These are phyloP conservation scores for Omphalea diandra DNA, from an alignment of 441 rosid species.

Conservation along the genomic window DNA sequence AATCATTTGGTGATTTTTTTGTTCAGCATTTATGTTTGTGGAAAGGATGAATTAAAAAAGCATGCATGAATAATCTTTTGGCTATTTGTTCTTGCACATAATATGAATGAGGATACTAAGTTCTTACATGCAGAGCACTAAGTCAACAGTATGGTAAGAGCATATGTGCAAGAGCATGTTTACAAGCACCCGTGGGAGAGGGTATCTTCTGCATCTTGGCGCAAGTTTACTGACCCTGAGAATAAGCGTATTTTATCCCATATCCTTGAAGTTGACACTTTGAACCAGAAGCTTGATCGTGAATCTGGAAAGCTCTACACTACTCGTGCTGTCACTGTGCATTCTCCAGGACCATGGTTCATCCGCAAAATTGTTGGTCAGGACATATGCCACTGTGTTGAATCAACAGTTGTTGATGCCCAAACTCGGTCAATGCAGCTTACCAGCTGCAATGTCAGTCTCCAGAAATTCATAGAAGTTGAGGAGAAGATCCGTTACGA, in stretches of 20 bases:
- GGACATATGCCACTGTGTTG: constrained; percentile 90
- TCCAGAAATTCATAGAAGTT: constrained; percentile 86
- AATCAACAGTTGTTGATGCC: constrained; percentile 82
- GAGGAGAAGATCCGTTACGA: constrained; percentile 81
- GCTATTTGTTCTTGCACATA: neutral
- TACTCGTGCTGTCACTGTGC: constrained; percentile 79
- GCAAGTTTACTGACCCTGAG: constrained; percentile 90
- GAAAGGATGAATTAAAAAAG: neutral
- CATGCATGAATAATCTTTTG: too few relatives aligned
- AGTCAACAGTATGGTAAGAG: constrained; percentile 64
- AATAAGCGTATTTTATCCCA: constrained; percentile 84
- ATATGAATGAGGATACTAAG: neutral
- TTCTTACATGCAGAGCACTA: constrained; percentile 2
- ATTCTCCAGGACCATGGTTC: constrained; percentile 96
- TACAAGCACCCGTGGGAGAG: constrained; percentile 98
- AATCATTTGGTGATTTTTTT: neutral
- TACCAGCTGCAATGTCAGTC: constrained; percentile 78
- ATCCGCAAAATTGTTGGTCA: constrained; percentile 74
- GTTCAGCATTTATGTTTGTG: neutral
- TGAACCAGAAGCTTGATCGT: constrained; percentile 65
- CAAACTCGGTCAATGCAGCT: constrained; percentile 81
- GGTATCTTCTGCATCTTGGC: constrained; percentile 95
- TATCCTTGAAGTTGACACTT: constrained; percentile 78
- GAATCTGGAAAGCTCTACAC: constrained; percentile 75
- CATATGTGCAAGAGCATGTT: constrained; percentile 79